These are phyloP conservation scores for Nyssa sinensis DNA, from an alignment of 148 eudicot species.

Conservation along the genomic window DNA sequence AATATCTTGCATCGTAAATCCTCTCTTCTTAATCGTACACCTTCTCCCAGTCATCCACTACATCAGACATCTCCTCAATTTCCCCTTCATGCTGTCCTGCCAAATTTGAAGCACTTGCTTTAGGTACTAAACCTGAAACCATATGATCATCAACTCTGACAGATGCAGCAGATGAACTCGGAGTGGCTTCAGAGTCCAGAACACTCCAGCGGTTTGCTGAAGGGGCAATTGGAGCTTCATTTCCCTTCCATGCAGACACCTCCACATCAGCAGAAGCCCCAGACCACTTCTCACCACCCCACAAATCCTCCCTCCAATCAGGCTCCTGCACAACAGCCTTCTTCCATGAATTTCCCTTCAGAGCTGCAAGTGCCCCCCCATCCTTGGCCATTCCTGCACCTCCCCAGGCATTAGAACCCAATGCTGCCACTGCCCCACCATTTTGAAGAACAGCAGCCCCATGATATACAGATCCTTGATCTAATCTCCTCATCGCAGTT, in stretches of 20 bases:
- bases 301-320: constrained; percentile 54
- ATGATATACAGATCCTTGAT: constrained; percentile 75
- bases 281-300: constrained; percentile 70
- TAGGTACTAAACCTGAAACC: constrained; percentile 24
- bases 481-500: constrained; percentile 94
- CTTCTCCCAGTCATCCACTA: constrained; percentile 88
- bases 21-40: constrained; percentile 58
- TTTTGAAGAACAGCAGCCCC: constrained; percentile 66
- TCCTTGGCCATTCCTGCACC: constrained; percentile 21
- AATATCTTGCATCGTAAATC: background rate
- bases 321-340: constrained; percentile 57
- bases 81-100: constrained; percentile 14
- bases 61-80: constrained; percentile 35
- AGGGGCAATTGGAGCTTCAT: constrained; percentile 46
- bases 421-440: constrained; percentile 29
- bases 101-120: constrained; percentile 19
- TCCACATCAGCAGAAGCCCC: constrained; percentile 24
- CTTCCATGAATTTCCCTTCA: constrained; percentile 69
- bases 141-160: constrained; percentile 20
- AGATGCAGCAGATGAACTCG: constrained; percentile 30
- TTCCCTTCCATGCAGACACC: constrained; percentile 39
- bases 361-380: constrained; percentile 20
- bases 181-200: constrained; percentile 45
- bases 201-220: constrained; percentile 72
- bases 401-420: constrained; percentile 56